These are phyloP conservation scores for Tylopilus sp. DNA, from an alignment of 1,284 basidiomycete species.

Conservation along the genomic window DNA sequence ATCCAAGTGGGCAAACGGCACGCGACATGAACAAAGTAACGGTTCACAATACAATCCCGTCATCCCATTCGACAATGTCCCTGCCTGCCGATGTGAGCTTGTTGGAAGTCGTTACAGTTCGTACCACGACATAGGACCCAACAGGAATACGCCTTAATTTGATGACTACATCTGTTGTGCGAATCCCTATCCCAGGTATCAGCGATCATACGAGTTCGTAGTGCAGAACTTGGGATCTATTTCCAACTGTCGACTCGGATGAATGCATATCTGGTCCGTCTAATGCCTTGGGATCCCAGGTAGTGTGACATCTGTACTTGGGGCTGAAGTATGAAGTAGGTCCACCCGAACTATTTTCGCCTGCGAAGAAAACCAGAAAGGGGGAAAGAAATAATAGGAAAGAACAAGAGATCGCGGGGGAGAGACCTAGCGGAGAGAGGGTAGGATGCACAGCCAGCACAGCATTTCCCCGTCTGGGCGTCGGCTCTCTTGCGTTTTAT, in stretches of 20 bases:
- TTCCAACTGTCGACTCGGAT: not conserved
- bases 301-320: too few species aligned
- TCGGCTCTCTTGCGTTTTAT: too few species aligned
- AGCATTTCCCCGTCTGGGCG: too few species aligned
- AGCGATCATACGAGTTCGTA: not conserved
- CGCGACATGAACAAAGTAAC: not conserved
- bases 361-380: too few species aligned
- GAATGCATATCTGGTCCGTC: not conserved
- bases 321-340: too few species aligned
- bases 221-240: not conserved
- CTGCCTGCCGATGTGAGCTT: not conserved
- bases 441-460: too few species aligned
- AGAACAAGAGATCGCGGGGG: too few species aligned
- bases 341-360: too few species aligned
- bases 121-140: not conserved
- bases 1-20: not conserved
- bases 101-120: slow-evolving; percentile 1
- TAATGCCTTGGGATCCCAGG: too few species aligned
- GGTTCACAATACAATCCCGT: not conserved
- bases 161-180: not conserved
- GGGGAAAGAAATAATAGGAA: too few species aligned
- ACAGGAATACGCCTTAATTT: slow-evolving; percentile 6
- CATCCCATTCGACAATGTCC: not conserved
- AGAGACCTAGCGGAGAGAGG: too few species aligned
- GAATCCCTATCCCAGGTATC: slow-evolving; percentile 5